Conservation (phyloP, 2,329 filamentous ascomycete genomes). For the Penicillium glabrum region DNA sequence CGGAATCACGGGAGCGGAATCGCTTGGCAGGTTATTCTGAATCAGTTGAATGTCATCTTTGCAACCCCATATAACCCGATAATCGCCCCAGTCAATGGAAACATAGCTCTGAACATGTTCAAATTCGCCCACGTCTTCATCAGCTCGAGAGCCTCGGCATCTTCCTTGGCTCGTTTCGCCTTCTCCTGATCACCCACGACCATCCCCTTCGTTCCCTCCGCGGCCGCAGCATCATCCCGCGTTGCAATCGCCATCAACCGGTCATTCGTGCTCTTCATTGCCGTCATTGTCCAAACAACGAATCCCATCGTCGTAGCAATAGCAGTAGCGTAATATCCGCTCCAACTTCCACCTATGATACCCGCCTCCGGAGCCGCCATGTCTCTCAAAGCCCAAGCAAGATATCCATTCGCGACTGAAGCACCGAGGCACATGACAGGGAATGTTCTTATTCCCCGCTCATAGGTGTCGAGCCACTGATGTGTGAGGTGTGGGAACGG, state of each 20-base stretch:
- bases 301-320: slow-evolving; percentile 22
- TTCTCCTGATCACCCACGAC: slow-evolving; percentile 19
- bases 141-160: slow-evolving; percentile 16
- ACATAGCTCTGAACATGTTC: slow-evolving; percentile 23
- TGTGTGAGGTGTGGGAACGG: slow-evolving; percentile 26
- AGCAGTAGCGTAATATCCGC: slow-evolving; percentile 24
- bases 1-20: background rate
- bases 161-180: slow-evolving; percentile 18
- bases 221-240: slow-evolving; percentile 21
- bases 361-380: slow-evolving; percentile 4
- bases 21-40: background rate
- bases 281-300: slow-evolving; percentile 26
- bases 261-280: slow-evolving; percentile 29
- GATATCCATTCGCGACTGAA: slow-evolving; percentile 50
- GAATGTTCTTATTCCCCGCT: slow-evolving; percentile 56
- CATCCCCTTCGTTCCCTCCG: slow-evolving; percentile 22
- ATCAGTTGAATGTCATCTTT: background rate
- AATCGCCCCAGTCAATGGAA: slow-evolving; percentile 25
- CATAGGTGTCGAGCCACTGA: slow-evolving; percentile 31
- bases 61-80: slow-evolving; percentile 23
- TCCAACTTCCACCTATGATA: slow-evolving; percentile 10
- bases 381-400: slow-evolving; percentile 25
- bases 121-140: slow-evolving; percentile 22
- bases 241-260: slow-evolving; percentile 24
- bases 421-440: slow-evolving; percentile 55